Evolutionary conservation across 495 filamentous ascomycete species (phyloP).

Genomic region (Trypethelium eluteriae): DNA sequence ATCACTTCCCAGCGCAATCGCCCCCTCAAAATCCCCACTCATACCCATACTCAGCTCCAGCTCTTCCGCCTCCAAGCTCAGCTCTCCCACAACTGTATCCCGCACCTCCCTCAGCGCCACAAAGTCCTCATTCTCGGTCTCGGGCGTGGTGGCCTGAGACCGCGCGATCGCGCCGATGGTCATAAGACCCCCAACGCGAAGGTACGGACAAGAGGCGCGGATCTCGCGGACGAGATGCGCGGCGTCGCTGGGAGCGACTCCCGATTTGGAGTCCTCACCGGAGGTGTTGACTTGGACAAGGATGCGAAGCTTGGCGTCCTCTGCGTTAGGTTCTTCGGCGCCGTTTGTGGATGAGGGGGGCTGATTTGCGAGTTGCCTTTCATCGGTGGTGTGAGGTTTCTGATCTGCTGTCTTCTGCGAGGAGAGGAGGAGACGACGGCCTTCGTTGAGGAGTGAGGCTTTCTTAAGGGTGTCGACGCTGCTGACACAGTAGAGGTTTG

Average conservation of each 20-base stretch:
- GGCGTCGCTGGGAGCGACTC: constrained; percentile 56
- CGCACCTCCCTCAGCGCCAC: constrained; percentile 56
- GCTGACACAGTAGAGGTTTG: constrained; percentile 87
- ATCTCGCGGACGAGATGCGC: constrained; percentile 59
- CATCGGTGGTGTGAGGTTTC: constrained; percentile 2
- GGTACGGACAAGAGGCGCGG: constrained; percentile 57
- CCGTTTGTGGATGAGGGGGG: neutral
- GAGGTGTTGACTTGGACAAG: constrained; percentile 95
- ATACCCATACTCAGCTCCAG: constrained; percentile 73
- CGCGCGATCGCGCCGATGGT: constrained; percentile 92
- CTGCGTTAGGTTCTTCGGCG: constrained; percentile 24
- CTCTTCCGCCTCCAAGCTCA: constrained; percentile 42
- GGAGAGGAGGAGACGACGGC: constrained; percentile 48
- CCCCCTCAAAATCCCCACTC: constrained; percentile 92
- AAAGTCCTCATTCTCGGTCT: constrained; percentile 89
- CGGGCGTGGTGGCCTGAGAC: constrained; percentile 56
- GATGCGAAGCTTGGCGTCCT: constrained; percentile 51
- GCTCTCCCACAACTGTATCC: constrained; percentile 50
- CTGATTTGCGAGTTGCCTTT: constrained; percentile 12
- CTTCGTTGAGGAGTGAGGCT: constrained; percentile 69
- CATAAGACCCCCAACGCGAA: constrained; percentile 80
- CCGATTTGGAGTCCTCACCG: constrained; percentile 76
- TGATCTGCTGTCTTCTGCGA: neutral
- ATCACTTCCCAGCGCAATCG: constrained; percentile 71
- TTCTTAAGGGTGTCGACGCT: constrained; percentile 85